These are phyloP conservation scores for Talaromyces sp. DNA, from an alignment of 2,329 filamentous ascomycete genomes.

Conservation along the genomic window DNA sequence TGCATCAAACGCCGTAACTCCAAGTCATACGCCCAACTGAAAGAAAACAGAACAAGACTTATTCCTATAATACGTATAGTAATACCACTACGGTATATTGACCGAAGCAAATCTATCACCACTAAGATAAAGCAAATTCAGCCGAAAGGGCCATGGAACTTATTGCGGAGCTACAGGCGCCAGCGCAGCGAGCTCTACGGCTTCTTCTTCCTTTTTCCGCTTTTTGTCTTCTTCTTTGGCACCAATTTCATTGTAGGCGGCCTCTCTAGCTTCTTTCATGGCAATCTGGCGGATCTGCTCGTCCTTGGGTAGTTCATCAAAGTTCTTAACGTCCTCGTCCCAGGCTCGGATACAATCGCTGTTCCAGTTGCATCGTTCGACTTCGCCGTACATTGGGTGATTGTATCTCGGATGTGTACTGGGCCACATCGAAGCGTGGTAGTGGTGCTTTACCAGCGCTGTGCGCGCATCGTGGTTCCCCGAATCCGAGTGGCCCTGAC, in stretches of 20 bases:
- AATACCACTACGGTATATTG: not conserved
- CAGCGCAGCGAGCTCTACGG: not conserved
- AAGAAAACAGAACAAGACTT: not conserved
- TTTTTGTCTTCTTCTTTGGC: not conserved
- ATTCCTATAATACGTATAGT: not conserved
- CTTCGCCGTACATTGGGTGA: slow-evolving; percentile 65
- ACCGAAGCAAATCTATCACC: not conserved
- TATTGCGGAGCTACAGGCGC: not conserved
- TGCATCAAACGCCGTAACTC: not conserved
- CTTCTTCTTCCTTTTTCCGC: not conserved
- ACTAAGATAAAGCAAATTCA: not conserved
- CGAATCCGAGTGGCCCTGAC: slow-evolving; percentile 68
- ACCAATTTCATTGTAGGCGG: not conserved
- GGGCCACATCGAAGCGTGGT: slow-evolving; percentile 70
- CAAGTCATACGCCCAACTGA: not conserved
- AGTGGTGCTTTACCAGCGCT: slow-evolving; percentile 69
- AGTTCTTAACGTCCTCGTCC: slow-evolving; percentile 61
- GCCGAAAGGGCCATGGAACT: not conserved
- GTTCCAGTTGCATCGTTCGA: slow-evolving; percentile 68
- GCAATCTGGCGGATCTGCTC: slow-evolving; percentile 53
- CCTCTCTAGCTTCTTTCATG: slow-evolving; percentile 24
- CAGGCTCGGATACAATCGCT: slow-evolving; percentile 59
- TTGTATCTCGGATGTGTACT: slow-evolving; percentile 61
- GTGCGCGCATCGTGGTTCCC: slow-evolving; percentile 63
- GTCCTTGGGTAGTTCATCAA: slow-evolving; percentile 54